Conservation (phyloP, 257 asterid genomes). For the Solanum pinnatisectum region DNA sequence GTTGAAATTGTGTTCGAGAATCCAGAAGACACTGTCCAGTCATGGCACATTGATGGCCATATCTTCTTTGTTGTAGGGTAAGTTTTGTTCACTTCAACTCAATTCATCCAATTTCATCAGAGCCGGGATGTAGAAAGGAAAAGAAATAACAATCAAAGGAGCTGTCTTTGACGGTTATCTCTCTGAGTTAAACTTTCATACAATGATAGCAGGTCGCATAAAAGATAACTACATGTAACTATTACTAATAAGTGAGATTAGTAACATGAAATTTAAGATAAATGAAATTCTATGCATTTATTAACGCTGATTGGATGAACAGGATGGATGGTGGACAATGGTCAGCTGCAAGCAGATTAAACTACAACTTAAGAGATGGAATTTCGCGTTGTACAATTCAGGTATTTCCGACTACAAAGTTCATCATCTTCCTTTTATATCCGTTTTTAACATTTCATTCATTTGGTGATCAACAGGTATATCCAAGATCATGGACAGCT, state of each 20-base stretch:
- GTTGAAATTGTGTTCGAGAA: conserved; percentile 34
- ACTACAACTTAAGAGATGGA: conserved; percentile 29
- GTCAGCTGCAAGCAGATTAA: conserved; percentile 25
- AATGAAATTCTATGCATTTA: background rate
- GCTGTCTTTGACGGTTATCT: background rate
- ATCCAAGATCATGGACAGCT: conserved; percentile 38
- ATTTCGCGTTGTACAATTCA: conserved; percentile 27
- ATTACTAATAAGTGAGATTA: background rate
- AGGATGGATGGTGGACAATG: conserved; percentile 36
- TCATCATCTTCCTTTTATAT: background rate
- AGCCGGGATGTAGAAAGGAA: background rate
- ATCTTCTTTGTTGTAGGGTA: conserved; percentile 40
- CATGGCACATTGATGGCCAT: conserved; percentile 45
- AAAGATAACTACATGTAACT: background rate
- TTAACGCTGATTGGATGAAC: background rate
- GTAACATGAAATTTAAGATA: background rate
- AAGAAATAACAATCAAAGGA: background rate
- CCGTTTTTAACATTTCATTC: background rate
- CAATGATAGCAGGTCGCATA: background rate
- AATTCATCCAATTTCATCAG: background rate
- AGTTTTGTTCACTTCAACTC: background rate
- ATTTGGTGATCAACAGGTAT: conserved; percentile 15
- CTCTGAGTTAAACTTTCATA: background rate
- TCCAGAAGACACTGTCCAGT: conserved; percentile 31
- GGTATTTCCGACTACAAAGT: background rate